Conservation (phyloP, 192 early-diverging fungal genomes). For the Dissophora globulifera region DNA sequence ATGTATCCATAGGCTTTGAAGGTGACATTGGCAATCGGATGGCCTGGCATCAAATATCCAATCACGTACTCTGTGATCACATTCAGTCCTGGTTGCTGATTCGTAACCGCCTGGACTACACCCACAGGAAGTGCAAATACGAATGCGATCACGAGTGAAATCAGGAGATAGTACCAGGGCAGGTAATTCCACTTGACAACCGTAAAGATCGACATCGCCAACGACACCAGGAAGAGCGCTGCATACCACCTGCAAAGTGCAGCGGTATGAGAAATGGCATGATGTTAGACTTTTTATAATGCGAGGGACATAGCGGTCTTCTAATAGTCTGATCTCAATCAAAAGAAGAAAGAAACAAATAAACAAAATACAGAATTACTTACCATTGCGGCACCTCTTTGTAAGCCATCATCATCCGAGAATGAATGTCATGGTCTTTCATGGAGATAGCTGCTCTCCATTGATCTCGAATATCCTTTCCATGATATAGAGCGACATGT, state of each 20-base stretch:
- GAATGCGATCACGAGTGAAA: slow-evolving; percentile 50
- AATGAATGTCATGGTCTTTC: slow-evolving; percentile 70
- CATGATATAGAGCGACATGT: slow-evolving; percentile 70
- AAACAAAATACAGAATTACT: no score
- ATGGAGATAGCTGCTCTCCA: slow-evolving; percentile 47
- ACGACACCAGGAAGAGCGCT: slow-evolving; percentile 14
- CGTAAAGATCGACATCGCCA: slow-evolving; percentile 17
- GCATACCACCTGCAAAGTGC: slow-evolving; percentile 17
- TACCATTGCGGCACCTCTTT: slow-evolving; percentile 81
- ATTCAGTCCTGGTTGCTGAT: slow-evolving; percentile 56
- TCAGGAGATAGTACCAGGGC: slow-evolving; percentile 30
- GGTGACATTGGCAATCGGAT: slow-evolving; percentile 59
- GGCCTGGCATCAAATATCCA: slow-evolving; percentile 63
- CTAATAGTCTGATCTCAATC: no score
- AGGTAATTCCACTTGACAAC: slow-evolving; percentile 28
- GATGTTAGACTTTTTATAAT: no score
- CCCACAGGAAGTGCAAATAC: slow-evolving; percentile 63
- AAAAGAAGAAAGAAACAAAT: background rate
- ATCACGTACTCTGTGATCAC: slow-evolving; percentile 66
- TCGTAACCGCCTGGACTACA: slow-evolving; percentile 61
- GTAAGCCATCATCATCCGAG: slow-evolving; percentile 75
- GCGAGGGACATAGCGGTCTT: no score
- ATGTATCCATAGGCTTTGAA: slow-evolving; percentile 68
- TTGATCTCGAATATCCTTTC: slow-evolving; percentile 64
- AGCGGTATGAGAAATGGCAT: no score